Conservation (phyloP, 768 basidiomycete genomes). For the Suillus spraguei region DNA sequence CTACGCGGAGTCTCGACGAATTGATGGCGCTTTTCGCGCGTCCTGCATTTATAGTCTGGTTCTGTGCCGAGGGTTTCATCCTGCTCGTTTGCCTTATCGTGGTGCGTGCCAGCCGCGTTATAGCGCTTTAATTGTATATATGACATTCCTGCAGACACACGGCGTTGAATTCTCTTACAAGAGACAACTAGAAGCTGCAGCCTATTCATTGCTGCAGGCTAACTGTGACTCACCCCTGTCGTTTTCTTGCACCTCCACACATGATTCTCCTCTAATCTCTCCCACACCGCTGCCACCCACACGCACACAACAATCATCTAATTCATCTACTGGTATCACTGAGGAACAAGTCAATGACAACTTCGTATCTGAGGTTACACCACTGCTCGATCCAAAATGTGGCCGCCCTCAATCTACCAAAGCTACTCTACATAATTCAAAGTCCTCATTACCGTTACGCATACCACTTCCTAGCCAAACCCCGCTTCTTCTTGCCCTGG, state of each 20-base stretch:
- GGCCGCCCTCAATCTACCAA: slow-evolving; percentile 36
- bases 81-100: slow-evolving; percentile 61
- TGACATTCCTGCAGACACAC: slow-evolving; percentile 59
- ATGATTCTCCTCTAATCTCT: slow-evolving; percentile 38
- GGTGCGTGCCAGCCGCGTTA: slow-evolving; percentile 47
- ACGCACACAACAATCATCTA: slow-evolving; percentile 29
- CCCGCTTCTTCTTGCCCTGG: slow-evolving; percentile 70
- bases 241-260: slow-evolving; percentile 24
- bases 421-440: slow-evolving; percentile 31
- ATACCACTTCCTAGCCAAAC: slow-evolving; percentile 39
- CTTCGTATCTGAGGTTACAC: slow-evolving; percentile 51
- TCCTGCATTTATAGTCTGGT: slow-evolving; percentile 79
- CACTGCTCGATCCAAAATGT: slow-evolving; percentile 48
- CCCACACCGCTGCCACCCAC: slow-evolving; percentile 35
- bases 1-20: slow-evolving; percentile 84
- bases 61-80: slow-evolving; percentile 65
- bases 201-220: slow-evolving; percentile 12
- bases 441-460: slow-evolving; percentile 33
- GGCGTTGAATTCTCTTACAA: slow-evolving; percentile 64
- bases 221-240: slow-evolving; percentile 9
- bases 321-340: slow-evolving; percentile 39
- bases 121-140: neutral
- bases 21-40: slow-evolving; percentile 75
- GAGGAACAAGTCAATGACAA: slow-evolving; percentile 34
- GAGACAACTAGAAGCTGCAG: slow-evolving; percentile 32